Percentiles rank a stretch among this genome's conserved stretches.
Evolutionary conservation across 371 early-diverging fungal species (phyloP).

Genomic region (Capillidium heterosporum): DNA sequence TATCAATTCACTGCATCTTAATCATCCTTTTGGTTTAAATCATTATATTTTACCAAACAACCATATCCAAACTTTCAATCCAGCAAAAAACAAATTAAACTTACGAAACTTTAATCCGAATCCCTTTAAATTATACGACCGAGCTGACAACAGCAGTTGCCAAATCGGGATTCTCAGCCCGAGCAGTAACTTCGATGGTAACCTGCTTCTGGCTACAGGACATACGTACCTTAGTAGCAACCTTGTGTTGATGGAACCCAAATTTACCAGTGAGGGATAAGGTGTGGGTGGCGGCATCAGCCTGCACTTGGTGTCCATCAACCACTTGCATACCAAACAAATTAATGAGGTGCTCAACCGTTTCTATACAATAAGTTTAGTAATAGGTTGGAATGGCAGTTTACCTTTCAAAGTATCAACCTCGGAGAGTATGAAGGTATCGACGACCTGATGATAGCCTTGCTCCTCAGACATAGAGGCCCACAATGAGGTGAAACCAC

Average conservation of each 20-base stretch:
- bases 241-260: slow-evolving; percentile 21
- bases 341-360: slow-evolving; percentile 42
- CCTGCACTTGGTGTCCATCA: slow-evolving; percentile 48
- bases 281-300: slow-evolving; percentile 66
- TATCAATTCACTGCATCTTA: too few species aligned
- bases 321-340: slow-evolving; percentile 71
- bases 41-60: too few species aligned
- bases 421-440: slow-evolving; percentile 70
- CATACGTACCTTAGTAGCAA: slow-evolving; percentile 70
- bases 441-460: slow-evolving; percentile 37
- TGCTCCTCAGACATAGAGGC: slow-evolving; percentile 38
- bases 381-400: neutral
- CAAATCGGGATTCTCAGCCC: neutral
- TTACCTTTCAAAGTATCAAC: slow-evolving; percentile 42
- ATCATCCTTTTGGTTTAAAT: too few species aligned
- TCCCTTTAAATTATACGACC: neutral
- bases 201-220: slow-evolving; percentile 14
- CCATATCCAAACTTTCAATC: too few species aligned
- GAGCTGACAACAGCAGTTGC: neutral
- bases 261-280: slow-evolving; percentile 71
- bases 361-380: slow-evolving; percentile 19
- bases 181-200: neutral
- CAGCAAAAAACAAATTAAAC: too few species aligned
- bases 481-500: slow-evolving; percentile 58
- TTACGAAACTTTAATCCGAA: too few species aligned